phyloP scores from a whole-genome alignment of 1,284 basidiomycete species.

The Tilletia setariae region DNA sequence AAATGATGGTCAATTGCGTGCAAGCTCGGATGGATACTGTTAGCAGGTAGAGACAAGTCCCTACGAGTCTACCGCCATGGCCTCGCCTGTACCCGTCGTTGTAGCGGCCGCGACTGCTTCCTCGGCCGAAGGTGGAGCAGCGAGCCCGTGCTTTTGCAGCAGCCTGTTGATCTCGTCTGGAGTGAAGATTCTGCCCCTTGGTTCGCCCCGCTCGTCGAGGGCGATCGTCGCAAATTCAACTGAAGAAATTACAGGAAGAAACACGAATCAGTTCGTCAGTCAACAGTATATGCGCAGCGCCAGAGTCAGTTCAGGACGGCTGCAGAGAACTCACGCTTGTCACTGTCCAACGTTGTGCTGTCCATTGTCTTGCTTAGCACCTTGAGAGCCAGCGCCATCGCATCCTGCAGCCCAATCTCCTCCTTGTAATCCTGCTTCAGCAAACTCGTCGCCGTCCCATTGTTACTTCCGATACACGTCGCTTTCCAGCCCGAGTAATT shows the following conservation, averaged over 20 bases:
- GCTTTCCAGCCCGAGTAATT: constrained; percentile 99
- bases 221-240: constrained; percentile 95
- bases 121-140: constrained; percentile 47
- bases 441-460: constrained; percentile 85
- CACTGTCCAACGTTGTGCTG: constrained; percentile 77
- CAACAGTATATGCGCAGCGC: background rate
- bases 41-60: background rate
- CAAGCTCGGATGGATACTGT: background rate
- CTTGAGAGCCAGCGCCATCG: constrained; percentile 83
- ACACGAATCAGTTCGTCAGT: background rate
- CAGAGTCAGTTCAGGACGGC: too few relatives aligned
- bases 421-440: constrained; percentile 99
- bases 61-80: constrained; percentile 47
- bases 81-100: constrained; percentile 22
- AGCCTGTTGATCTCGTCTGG: constrained; percentile 84
- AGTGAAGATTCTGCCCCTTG: constrained; percentile 86
- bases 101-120: constrained; percentile 18
- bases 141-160: constrained; percentile 76
- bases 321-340: constrained; percentile 36
- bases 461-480: constrained; percentile 95
- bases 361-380: constrained; percentile 99
- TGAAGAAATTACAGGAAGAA: constrained; percentile 51
- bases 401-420: constrained; percentile 65
- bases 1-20: background rate
- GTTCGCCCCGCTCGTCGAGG: constrained; percentile 72